Evolutionary conservation across 106 monocot species (phyloP).

Genomic region (Amphibolis antarctica): DNA sequence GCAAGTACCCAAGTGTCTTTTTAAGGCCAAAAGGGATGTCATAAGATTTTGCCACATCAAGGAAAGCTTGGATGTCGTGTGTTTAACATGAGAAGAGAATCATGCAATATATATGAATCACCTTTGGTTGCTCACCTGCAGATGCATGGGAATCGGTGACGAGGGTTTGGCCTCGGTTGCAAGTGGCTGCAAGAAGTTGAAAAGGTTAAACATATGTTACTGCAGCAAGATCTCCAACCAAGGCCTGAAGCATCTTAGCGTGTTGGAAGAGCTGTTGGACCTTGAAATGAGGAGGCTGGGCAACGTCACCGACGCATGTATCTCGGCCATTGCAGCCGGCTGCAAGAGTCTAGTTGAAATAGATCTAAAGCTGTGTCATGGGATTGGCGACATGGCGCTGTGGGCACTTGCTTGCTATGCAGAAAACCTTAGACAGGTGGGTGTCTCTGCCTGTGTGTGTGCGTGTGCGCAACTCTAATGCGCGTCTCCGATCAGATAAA

Average conservation of each 20-base stretch:
- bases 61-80: no score
- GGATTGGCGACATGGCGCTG: slow-evolving; percentile 48
- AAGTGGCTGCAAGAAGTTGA: slow-evolving; percentile 56
- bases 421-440: slow-evolving; percentile 72
- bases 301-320: slow-evolving; percentile 41
- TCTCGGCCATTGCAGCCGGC: slow-evolving; percentile 46
- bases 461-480: no score
- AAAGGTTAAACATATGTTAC: slow-evolving; percentile 72
- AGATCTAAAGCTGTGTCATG: slow-evolving; percentile 58
- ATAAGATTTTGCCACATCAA: no score
- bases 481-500: no score
- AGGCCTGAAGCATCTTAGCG: slow-evolving; percentile 46
- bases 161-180: slow-evolving; percentile 46
- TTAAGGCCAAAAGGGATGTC: no score
- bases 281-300: slow-evolving; percentile 58
- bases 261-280: slow-evolving; percentile 39
- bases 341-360: slow-evolving; percentile 47
- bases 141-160: slow-evolving; percentile 49
- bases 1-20: no score
- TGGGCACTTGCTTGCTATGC: slow-evolving; percentile 47
- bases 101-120: not conserved
- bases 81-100: no score
- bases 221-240: slow-evolving; percentile 55
- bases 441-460: no score
- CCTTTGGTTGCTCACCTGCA: slow-evolving; percentile 10